Conservation (phyloP, 768 basidiomycete species). For the Porphyrellus cyaneotinctus region DNA sequence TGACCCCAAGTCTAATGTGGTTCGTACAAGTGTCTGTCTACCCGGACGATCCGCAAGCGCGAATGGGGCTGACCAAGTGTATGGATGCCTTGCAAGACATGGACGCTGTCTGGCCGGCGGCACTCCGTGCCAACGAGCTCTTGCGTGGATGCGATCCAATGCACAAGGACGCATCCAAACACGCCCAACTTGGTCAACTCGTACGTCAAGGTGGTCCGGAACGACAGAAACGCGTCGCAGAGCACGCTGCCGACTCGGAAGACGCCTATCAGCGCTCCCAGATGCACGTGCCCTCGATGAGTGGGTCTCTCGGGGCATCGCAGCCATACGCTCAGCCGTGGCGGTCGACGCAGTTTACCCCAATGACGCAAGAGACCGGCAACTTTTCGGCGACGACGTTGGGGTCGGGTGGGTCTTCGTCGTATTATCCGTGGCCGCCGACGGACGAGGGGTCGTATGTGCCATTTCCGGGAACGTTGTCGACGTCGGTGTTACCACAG, state of each 20-base stretch:
- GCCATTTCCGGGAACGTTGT: slow-evolving; percentile 46
- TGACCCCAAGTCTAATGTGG: neutral
- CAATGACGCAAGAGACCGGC: slow-evolving; percentile 6
- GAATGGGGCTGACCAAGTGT: slow-evolving; percentile 57
- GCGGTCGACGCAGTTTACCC: slow-evolving; percentile 26
- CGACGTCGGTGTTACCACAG: slow-evolving; percentile 72
- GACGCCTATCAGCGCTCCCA: slow-evolving; percentile 25
- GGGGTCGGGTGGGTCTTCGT: slow-evolving; percentile 7
- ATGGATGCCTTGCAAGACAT: slow-evolving; percentile 64
- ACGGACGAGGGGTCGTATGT: slow-evolving; percentile 27
- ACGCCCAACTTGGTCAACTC: slow-evolving; percentile 4
- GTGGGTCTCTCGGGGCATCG: slow-evolving; percentile 2
- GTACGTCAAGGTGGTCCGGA: slow-evolving; percentile 23
- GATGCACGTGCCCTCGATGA: slow-evolving; percentile 8
- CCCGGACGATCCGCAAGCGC: slow-evolving; percentile 67
- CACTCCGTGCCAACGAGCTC: slow-evolving; percentile 68
- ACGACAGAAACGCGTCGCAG: slow-evolving; percentile 58
- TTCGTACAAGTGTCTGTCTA: slow-evolving; percentile 51
- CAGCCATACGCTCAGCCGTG: slow-evolving; percentile 28
- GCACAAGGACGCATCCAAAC: slow-evolving; percentile 7
- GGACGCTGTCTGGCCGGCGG: slow-evolving; percentile 72
- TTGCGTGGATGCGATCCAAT: slow-evolving; percentile 55
- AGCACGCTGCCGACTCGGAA: slow-evolving; percentile 43
- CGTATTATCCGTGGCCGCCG: slow-evolving; percentile 47
- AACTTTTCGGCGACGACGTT: slow-evolving; percentile 11